Base-by-base conservation (phyloP, 2,329 filamentous ascomycete species). In the Lachnellula cervina region DNA sequence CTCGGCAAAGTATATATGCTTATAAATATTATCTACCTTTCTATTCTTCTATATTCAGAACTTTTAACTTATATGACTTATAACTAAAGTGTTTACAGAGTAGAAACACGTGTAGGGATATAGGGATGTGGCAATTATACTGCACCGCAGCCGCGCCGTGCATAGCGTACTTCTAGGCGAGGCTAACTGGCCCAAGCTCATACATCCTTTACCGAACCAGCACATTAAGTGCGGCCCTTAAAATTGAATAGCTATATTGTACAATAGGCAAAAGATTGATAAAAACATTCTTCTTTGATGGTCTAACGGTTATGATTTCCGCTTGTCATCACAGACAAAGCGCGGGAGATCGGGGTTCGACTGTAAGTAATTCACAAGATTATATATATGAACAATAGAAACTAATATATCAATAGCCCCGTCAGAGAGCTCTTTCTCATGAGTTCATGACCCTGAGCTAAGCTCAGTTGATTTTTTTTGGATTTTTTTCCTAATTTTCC, bases 241-340 rank as follows among this genome's bases (percentile, higher is more conserved):
- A 32, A 40, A 40, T 3, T 16, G 2, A 2, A 38, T 38, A 14
- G 8, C 5, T 9, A 23, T 23, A 44, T 44, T 23, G 5, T 46
- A 3, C 6, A 28, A 46, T 8, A 46, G n/a, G 5, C 23, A 25
- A 5, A 2, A 17, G 2, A 16, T 1, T 6, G 0, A 2, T 16
- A 44, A 44, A 17, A 44, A 44, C n/a, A 44, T 21, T 4, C 42
- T 28, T 64, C 63, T 64, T 63, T 63, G 62, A 69, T 69, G 66
- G 65, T 69, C 66, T 69, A 69, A 67, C 65, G 66, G 66, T 69
- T 57, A 69, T 69, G 66, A 69, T 69, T 69, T 69, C 66, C 66
- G 66, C 66, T 69, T 69, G 66, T 69, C 66, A 68, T 17, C 3
- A 28, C 9, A 19, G 44, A 28, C 44, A 46, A 46, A 25, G 44